Evolutionary conservation across 352 stramenopile species (phyloP), one percentile per base, ranked within the genome.

Genomic region (Hyaloperonospora arabidopsidis): DNA sequence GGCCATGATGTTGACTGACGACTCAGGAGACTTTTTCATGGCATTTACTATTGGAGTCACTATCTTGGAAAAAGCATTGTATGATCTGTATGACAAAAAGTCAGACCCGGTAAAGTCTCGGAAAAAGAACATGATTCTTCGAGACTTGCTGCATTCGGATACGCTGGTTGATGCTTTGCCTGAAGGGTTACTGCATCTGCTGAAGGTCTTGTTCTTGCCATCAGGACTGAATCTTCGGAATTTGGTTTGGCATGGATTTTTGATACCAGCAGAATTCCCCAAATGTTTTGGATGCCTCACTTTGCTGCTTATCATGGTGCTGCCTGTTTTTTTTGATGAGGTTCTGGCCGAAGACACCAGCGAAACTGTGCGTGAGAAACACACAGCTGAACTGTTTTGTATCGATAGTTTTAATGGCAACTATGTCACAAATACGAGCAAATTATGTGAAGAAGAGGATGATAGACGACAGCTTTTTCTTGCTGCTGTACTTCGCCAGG

Each of bases 171-270:
- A 32, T 5, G 46, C 52, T 2, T 62, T 88, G 2, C 73, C 75
- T 0, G 34, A 18, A 4, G 74, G 72, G 7, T 52, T 88, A 25
- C 43, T 83, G 49, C 62, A 32, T 17, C 39, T 85, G 29, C 72
- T 88, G 17, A 68, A 68, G 25, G 61, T 79, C 28, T 49, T 88
- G 8, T 85, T 86, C 17, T 47, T 86, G 17, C 78, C 78, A 5
- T 79, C 74, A 5, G 75, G 73, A 12, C 51, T 88, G 10, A 88
- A 88, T 41, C 19, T 85, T 21, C 68, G 78, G 8, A 88, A 88
- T 35, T 64, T 88, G 39, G 76, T 84, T 18, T 88, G 78, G 75
- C 75, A 88, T 52, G 78, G 78, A 19, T 88, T 88, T 48, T 14
- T 86, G 12, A 44, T 65, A 13, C 75, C 78, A 10, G 57, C 57